phyloP scores from a whole-genome alignment of 352 stramenopile genomes.

The Globisporangium perplexum region DNA sequence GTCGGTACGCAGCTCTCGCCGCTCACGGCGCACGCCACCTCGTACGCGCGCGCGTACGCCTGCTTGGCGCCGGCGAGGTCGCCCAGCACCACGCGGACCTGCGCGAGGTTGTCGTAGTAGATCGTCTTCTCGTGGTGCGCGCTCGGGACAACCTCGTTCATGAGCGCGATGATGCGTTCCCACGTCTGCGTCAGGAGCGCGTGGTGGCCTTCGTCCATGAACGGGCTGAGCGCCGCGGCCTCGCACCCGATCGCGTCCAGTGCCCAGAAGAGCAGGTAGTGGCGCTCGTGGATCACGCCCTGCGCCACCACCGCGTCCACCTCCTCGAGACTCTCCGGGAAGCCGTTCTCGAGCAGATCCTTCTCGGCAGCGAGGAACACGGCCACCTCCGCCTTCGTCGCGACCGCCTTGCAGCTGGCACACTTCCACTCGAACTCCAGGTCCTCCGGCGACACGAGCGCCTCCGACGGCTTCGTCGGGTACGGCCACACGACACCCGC shows the following conservation, averaged over 20 bases:
- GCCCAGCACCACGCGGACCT: constrained; percentile 60
- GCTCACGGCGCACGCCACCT: constrained; percentile 58
- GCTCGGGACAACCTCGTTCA: constrained; percentile 65
- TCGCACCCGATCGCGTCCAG: constrained; percentile 68
- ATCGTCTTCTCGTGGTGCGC: constrained; percentile 79
- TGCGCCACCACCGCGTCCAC: constrained; percentile 40
- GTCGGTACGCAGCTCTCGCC: constrained; percentile 55
- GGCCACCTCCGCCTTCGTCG: constrained; percentile 22
- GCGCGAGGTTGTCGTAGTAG: constrained; percentile 81
- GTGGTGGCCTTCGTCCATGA: constrained; percentile 27
- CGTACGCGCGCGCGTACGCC: constrained; percentile 50
- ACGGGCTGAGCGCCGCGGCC: constrained; percentile 25
- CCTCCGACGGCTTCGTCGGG: constrained; percentile 15
- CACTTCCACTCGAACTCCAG: constrained; percentile 59
- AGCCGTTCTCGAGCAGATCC: constrained; percentile 47
- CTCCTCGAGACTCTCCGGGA: constrained; percentile 54
- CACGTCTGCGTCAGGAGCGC: constrained; percentile 42
- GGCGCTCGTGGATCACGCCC: constrained; percentile 49
- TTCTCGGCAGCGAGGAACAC: constrained; percentile 42
- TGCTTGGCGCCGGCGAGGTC: constrained; percentile 39
- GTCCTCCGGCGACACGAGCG: constrained; percentile 25
- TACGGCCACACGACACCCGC: constrained; percentile 42
- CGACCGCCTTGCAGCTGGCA: constrained; percentile 29
- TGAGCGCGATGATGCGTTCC: constrained; percentile 56
- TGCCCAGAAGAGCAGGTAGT: constrained; percentile 78